Evolutionary conservation across 441 rosid species (phyloP).

Genomic region (Eutrema salsugineum): DNA sequence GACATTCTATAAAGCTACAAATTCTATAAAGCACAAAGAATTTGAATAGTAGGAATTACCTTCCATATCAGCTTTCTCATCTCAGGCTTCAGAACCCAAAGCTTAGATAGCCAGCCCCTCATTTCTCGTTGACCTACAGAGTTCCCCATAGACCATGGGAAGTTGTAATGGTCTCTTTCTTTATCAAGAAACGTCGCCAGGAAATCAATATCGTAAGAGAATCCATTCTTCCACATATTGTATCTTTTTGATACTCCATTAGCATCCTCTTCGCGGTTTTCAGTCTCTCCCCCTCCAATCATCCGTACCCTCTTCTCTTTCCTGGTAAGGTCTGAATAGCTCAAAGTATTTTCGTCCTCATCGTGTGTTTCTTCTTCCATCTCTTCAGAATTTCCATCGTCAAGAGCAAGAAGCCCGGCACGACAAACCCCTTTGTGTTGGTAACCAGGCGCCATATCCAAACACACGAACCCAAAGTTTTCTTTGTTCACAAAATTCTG

Average conservation of each 20-base stretch:
- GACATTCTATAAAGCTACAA: neutral
- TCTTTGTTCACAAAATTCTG: constrained; percentile 89
- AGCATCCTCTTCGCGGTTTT: constrained; percentile 31
- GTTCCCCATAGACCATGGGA: constrained; percentile 86
- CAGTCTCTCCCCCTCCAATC: constrained; percentile 35
- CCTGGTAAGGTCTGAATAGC: constrained; percentile 65
- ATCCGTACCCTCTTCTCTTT: constrained; percentile 74
- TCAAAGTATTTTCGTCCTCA: constrained; percentile 37
- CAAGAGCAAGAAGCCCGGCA: constrained; percentile 88
- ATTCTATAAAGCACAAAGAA: neutral
- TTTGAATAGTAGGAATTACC: constrained; percentile 37
- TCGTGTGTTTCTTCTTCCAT: constrained; percentile 29
- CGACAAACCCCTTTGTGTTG: constrained; percentile 94
- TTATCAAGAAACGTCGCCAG: constrained; percentile 66
- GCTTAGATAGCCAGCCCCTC: constrained; percentile 88
- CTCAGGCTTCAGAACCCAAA: constrained; percentile 79
- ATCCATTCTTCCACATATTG: constrained; percentile 57
- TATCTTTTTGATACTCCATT: constrained; percentile 40
- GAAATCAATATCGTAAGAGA: constrained; percentile 70
- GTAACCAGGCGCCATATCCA: constrained; percentile 98
- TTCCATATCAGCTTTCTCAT: constrained; percentile 90
- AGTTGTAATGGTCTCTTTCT: constrained; percentile 86
- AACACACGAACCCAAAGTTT: constrained; percentile 84
- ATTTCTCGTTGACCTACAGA: constrained; percentile 94
- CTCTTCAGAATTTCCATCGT: constrained; percentile 43